Conservation (phyloP, 2,329 filamentous ascomycete species). For the Verticillium nubilum region DNA sequence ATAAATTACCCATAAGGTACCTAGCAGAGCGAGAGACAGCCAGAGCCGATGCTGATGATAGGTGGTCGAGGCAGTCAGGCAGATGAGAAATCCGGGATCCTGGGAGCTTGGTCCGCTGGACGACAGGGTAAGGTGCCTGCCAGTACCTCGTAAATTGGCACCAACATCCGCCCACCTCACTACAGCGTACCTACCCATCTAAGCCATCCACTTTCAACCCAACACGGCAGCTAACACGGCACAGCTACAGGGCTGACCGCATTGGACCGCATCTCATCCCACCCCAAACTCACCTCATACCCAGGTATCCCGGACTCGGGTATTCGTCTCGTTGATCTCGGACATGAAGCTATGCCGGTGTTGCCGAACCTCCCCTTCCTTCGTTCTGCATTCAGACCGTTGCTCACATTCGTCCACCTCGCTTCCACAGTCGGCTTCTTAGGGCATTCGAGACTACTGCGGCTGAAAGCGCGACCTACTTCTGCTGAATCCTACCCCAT, state of each 20-base stretch:
- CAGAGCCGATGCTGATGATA: background rate
- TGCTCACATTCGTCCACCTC: background rate
- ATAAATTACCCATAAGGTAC: too few relatives aligned
- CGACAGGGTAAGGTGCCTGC: too few relatives aligned
- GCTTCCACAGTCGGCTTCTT: background rate
- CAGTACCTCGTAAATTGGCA: background rate
- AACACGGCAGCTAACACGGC: background rate
- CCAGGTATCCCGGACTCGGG: background rate
- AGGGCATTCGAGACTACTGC: background rate
- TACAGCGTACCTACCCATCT: too few relatives aligned
- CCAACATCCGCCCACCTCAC: background rate
- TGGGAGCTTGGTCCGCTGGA: background rate
- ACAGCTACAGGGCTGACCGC: background rate
- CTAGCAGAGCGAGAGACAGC: too few relatives aligned
- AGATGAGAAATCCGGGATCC: background rate
- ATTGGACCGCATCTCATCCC: background rate
- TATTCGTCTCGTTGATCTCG: background rate
- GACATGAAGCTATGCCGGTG: background rate
- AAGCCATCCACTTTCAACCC: background rate
- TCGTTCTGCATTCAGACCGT: background rate
- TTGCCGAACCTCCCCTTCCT: background rate
- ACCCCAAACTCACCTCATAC: background rate
- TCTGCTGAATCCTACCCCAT: background rate
- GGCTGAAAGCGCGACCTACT: background rate
- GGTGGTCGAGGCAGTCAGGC: background rate